Evolutionary conservation across 306 rosid species (phyloP).

Genomic region (Quercus aquifolioides): DNA sequence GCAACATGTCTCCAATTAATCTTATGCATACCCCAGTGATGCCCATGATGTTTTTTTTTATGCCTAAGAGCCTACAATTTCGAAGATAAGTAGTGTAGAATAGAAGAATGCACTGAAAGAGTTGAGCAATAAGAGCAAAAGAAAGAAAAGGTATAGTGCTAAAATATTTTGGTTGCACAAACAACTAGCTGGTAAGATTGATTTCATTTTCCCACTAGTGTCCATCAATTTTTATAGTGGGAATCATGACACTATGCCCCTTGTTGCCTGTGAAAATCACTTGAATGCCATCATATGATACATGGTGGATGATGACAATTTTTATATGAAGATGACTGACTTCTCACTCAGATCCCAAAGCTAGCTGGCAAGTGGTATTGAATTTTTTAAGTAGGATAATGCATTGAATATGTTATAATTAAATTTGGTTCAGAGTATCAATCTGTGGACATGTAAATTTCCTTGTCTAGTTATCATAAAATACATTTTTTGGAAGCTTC

Average conservation of each 20-base stretch:
- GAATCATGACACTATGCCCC: slow-evolving; percentile 23
- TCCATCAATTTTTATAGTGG: slow-evolving; percentile 37
- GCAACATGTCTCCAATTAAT: slow-evolving; percentile 58
- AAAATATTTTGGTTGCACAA: background rate
- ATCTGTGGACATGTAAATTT: background rate
- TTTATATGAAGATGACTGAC: slow-evolving; percentile 20
- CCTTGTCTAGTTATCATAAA: background rate
- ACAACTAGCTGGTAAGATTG: background rate
- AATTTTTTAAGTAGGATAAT: background rate
- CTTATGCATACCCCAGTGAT: slow-evolving; percentile 53
- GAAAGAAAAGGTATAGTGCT: slow-evolving; percentile 1
- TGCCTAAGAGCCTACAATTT: background rate
- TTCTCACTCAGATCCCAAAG: slow-evolving; percentile 35
- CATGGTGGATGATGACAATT: slow-evolving; percentile 14
- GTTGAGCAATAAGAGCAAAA: background rate
- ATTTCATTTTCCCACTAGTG: background rate
- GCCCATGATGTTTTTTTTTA: slow-evolving; percentile 36
- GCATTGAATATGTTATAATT: slow-evolving; percentile 11
- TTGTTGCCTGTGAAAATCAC: slow-evolving; percentile 20
- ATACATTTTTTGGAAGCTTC: too few species aligned
- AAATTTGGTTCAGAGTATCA: slow-evolving; percentile 1
- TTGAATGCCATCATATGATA: slow-evolving; percentile 30
- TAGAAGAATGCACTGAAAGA: background rate
- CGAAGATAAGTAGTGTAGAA: background rate
- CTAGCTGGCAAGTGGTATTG: slow-evolving; percentile 50